A percentile compares a stretch with the other conserved stretches of the same genome.
phyloP scores from a whole-genome alignment of 2,329 filamentous ascomycete species.

The Sarocladium oryzae region DNA sequence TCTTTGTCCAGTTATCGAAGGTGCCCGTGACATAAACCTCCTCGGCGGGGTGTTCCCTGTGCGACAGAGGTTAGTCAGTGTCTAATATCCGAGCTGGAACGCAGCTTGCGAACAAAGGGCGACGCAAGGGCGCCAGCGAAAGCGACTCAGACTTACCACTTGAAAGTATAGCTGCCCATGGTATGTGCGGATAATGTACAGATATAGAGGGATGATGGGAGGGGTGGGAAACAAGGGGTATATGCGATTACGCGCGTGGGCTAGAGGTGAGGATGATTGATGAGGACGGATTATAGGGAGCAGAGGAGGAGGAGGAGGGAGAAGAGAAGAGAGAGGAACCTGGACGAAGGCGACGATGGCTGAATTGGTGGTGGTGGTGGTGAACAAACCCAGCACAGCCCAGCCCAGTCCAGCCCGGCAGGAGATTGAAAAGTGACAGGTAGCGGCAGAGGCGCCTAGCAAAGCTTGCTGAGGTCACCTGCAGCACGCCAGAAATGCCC shows the following conservation, averaged over 20 bases:
- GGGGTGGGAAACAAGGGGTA: constrained; percentile 12
- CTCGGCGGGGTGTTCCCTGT: constrained; percentile 74
- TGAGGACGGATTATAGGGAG: constrained; percentile 7
- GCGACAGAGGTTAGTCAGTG: constrained; percentile 2
- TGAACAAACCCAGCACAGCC: neutral
- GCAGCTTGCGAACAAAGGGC: neutral
- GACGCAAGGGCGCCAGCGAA: constrained; percentile 5
- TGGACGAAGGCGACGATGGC: constrained; percentile 5
- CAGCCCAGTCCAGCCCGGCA: neutral
- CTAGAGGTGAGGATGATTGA: neutral
- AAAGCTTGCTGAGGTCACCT: constrained; percentile 2
- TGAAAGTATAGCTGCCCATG: constrained; percentile 66
- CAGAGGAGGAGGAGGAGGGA: neutral
- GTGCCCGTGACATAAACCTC: constrained; percentile 94
- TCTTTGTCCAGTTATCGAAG: constrained; percentile 92
- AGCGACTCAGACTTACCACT: constrained; percentile 47
- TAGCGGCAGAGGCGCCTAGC: neutral
- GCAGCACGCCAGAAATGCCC: neutral
- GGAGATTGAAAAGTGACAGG: neutral
- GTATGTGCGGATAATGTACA: constrained; percentile 19
- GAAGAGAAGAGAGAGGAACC: constrained; percentile 7
- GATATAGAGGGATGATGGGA: constrained; percentile 8
- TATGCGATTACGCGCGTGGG: constrained; percentile 6
- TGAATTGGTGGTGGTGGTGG: neutral
- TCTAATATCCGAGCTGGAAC: neutral